phyloP scores from a whole-genome alignment of 768 basidiomycete genomes.

The Suillus luteus region DNA sequence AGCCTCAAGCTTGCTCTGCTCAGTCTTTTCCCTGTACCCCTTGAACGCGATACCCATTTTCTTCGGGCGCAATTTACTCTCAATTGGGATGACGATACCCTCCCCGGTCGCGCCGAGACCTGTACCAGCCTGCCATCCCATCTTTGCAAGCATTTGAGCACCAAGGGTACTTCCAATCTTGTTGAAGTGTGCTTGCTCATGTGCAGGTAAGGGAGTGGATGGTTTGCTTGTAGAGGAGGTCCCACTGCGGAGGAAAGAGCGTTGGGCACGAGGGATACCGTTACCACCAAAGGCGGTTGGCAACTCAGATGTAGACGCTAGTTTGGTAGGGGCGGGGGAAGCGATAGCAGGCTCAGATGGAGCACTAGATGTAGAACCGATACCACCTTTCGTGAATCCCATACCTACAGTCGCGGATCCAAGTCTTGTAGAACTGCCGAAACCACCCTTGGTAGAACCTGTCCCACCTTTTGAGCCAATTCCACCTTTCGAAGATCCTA shows the following conservation, averaged over 20 bases:
- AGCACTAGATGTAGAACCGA: conserved; percentile 39
- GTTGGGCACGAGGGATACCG: conserved; percentile 37
- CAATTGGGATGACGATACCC: conserved; percentile 88
- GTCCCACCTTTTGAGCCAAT: conserved; percentile 29
- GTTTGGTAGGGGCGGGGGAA: conserved; percentile 23
- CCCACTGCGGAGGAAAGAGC: conserved; percentile 58
- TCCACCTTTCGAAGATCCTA: conserved; percentile 34
- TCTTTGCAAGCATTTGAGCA: conserved; percentile 88
- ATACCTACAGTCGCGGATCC: conserved; percentile 7
- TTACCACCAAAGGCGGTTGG: conserved; percentile 40
- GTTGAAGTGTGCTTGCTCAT: conserved; percentile 79
- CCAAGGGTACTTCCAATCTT: conserved; percentile 79
- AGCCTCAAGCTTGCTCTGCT: conserved; percentile 81
- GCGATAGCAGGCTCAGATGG: conserved; percentile 29
- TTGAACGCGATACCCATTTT: conserved; percentile 86
- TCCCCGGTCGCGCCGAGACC: conserved; percentile 76
- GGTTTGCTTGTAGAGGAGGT: conserved; percentile 47
- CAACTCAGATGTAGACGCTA: conserved; percentile 29
- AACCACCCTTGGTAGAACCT: conserved; percentile 34
- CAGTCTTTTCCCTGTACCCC: conserved; percentile 88
- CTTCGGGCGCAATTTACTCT: conserved; percentile 81
- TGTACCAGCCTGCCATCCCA: conserved; percentile 88
- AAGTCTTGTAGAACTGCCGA: conserved; percentile 23
- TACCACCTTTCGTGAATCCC: conserved; percentile 44
- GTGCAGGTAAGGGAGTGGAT: conserved; percentile 53